These are phyloP conservation scores for Chrysoporthe puriensis DNA, from an alignment of 2,329 filamentous ascomycete genomes.

Conservation along the genomic window DNA sequence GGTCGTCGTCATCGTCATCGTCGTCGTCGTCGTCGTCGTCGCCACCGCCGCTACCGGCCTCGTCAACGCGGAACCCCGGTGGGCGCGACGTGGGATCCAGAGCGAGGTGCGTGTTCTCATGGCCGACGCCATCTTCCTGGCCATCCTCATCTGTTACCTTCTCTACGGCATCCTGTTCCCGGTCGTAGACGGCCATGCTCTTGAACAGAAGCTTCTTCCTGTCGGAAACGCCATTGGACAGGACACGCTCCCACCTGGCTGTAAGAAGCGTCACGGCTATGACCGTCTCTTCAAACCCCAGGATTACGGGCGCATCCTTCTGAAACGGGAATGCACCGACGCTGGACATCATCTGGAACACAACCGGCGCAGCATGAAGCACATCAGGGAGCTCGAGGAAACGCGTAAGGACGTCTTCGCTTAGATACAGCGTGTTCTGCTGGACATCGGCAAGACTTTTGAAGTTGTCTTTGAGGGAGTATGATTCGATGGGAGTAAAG, in stretches of 20 bases:
- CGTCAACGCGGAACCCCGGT: slow-evolving; percentile 51
- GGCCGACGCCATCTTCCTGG: slow-evolving; percentile 24
- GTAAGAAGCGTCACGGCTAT: slow-evolving; percentile 76
- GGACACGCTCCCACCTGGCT: slow-evolving; percentile 66
- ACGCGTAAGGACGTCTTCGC: slow-evolving; percentile 69
- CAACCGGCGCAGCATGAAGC: slow-evolving; percentile 65
- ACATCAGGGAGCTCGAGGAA: slow-evolving; percentile 76
- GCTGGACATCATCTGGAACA: slow-evolving; percentile 74
- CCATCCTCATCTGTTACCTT: slow-evolving; percentile 27
- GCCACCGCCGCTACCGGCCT: slow-evolving; percentile 45
- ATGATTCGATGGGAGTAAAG: slow-evolving; percentile 72
- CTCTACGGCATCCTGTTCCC: slow-evolving; percentile 40
- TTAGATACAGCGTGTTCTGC: slow-evolving; percentile 66
- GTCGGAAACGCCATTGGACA: slow-evolving; percentile 61
- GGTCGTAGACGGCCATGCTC: slow-evolving; percentile 73
- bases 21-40: slow-evolving; percentile 46
- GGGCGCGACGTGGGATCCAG: slow-evolving; percentile 30
- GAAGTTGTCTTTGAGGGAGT: slow-evolving; percentile 76
- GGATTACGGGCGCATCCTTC: slow-evolving; percentile 68
- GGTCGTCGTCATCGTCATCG: slow-evolving; percentile 54
- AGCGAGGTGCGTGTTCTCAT: slow-evolving; percentile 16
- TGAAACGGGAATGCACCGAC: slow-evolving; percentile 76
- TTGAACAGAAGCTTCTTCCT: slow-evolving; percentile 70
- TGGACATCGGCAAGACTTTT: slow-evolving; percentile 68
- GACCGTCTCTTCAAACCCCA: slow-evolving; percentile 71